A percentile compares a stretch with the other conserved stretches of the same genome.
Evolutionary conservation across 2,329 filamentous ascomycete species (phyloP).

Genomic region (Penicillium sumatraense): DNA sequence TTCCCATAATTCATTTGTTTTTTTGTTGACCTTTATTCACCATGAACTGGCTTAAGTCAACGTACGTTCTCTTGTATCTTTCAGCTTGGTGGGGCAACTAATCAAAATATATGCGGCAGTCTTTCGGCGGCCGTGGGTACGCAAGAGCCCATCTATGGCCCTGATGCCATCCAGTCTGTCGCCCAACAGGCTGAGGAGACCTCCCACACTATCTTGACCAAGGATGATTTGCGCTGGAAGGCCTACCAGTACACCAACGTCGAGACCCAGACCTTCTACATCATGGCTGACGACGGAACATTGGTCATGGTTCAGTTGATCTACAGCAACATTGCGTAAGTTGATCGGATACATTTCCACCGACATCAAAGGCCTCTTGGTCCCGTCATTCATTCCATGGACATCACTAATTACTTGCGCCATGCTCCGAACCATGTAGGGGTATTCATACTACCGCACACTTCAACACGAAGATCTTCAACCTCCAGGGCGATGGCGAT

Average conservation of each 20-base stretch:
- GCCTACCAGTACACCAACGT: conserved; percentile 83
- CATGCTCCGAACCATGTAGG: conserved; percentile 52
- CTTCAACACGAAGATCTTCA: conserved; percentile 94
- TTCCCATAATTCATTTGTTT: conserved; percentile 2
- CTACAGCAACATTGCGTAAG: conserved; percentile 95
- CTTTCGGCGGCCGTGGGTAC: conserved; percentile 85
- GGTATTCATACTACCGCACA: conserved; percentile 89
- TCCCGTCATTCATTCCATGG: background rate
- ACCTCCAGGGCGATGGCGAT: conserved; percentile 71
- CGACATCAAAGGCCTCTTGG: background rate
- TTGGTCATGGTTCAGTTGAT: conserved; percentile 86
- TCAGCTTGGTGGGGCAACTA: conserved; percentile 20
- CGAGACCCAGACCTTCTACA: conserved; percentile 94
- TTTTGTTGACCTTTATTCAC: conserved; percentile 52
- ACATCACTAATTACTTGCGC: background rate
- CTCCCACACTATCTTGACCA: conserved; percentile 78
- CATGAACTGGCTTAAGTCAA: conserved; percentile 95
- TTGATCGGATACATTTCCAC: conserved; percentile 6
- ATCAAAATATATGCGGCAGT: conserved; percentile 58
- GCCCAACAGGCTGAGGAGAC: conserved; percentile 76
- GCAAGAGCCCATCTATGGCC: conserved; percentile 93
- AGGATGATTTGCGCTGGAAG: conserved; percentile 81
- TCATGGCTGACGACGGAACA: conserved; percentile 77
- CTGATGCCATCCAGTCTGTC: conserved; percentile 83
- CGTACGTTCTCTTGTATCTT: conserved; percentile 60